Conservation (phyloP, 73 alveolate species). For the Paramecium octaurelia region DNA sequence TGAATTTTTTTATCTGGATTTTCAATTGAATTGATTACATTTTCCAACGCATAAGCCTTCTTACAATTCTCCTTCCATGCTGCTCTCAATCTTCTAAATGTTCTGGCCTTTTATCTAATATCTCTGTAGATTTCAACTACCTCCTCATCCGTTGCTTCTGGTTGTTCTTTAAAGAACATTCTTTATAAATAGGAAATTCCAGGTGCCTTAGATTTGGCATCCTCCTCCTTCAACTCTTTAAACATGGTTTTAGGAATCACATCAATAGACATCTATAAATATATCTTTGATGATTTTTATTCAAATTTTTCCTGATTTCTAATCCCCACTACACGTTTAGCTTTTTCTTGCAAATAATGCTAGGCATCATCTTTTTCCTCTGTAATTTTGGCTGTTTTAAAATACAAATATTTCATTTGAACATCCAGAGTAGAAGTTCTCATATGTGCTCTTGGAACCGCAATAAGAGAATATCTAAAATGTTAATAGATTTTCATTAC, state of each 20-base stretch:
- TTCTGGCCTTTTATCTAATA: neutral
- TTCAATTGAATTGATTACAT: neutral
- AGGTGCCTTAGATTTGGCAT: neutral
- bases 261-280: neutral
- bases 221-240: neutral
- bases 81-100: conserved; percentile 18
- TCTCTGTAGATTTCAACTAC: neutral
- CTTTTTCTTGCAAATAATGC: neutral
- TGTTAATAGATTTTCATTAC: neutral
- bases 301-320: neutral
- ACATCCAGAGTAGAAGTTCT: conserved; percentile 26
- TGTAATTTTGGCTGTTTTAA: conserved; percentile 47
- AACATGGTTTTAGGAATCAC: neutral
- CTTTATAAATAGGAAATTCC: neutral
- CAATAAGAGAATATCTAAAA: conserved; percentile 42
- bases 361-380: conserved; percentile 49
- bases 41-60: neutral
- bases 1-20: neutral
- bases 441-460: conserved; percentile 63
- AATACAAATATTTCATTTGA: conserved; percentile 57
- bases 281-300: neutral
- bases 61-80: conserved; percentile 26
- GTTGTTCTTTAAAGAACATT: neutral
- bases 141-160: neutral
- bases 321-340: neutral